Conservation (phyloP, 257 asterid species). For the Capsicum chinense region DNA sequence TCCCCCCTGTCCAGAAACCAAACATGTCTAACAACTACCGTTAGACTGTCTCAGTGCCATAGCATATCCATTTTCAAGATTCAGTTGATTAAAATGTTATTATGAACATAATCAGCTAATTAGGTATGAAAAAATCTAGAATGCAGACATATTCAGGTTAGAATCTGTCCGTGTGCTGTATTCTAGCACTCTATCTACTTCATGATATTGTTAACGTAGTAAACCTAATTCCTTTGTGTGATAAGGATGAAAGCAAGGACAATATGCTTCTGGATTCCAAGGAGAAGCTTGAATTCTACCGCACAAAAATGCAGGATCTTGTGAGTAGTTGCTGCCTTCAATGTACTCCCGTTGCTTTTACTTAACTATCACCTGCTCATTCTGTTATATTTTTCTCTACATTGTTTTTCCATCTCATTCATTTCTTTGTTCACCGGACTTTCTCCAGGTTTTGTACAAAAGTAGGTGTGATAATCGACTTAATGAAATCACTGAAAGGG, state of each 20-base stretch:
- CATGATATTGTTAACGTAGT: conserved; percentile 25
- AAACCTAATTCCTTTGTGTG: conserved; percentile 38
- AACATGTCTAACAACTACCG: not conserved
- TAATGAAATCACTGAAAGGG: conserved; percentile 97
- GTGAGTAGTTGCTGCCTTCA: conserved; percentile 54
- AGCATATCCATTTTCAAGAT: not conserved
- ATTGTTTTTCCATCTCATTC: conserved; percentile 20
- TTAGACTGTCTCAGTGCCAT: not conserved
- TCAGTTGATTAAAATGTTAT: conserved; percentile 6
- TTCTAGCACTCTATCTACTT: conserved; percentile 21
- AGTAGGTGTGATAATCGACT: conserved; percentile 98
- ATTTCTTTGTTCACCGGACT: conserved; percentile 28
- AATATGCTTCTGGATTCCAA: conserved; percentile 79
- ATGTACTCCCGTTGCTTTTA: conserved; percentile 10
- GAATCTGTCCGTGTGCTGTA: not conserved
- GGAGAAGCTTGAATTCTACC: conserved; percentile 93
- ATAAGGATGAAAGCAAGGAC: conserved; percentile 78
- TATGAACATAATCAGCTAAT: not conserved
- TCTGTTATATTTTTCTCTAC: conserved; percentile 4
- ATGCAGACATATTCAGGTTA: not conserved
- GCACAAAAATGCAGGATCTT: conserved; percentile 98
- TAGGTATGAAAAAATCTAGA: not conserved
- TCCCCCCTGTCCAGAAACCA: not conserved
- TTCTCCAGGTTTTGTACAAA: conserved; percentile 82
- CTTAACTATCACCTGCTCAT: conserved; percentile 1